Evolutionary conservation across 345 rosid genomes (phyloP).

Genomic region (Cardamine occulta): DNA sequence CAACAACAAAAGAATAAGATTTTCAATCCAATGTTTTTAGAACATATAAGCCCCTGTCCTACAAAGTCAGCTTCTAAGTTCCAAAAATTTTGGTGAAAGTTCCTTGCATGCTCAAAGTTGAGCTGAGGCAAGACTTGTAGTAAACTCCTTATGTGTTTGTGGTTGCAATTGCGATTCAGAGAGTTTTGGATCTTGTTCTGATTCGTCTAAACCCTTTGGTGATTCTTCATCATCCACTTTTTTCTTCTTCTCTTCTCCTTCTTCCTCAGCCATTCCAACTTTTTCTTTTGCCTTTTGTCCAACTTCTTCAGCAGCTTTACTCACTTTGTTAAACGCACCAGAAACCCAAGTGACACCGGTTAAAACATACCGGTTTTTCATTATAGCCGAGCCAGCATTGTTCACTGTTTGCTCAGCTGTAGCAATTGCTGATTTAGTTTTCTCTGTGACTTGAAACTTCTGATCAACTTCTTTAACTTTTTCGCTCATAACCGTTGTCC

Average conservation of each 20-base stretch:
- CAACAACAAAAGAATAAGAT: not conserved
- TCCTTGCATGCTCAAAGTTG: slow-evolving; percentile 16
- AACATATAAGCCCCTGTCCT: not conserved
- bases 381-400: slow-evolving; percentile 78
- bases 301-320: slow-evolving; percentile 90
- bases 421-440: slow-evolving; percentile 81
- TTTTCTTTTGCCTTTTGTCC: slow-evolving; percentile 91
- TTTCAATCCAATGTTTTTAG: not conserved
- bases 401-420: slow-evolving; percentile 78
- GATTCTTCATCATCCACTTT: slow-evolving; percentile 72
- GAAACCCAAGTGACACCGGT: slow-evolving; percentile 77
- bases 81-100: not conserved
- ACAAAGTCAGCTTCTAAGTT: not conserved
- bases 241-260: slow-evolving; percentile 69
- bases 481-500: slow-evolving; percentile 64
- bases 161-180: slow-evolving; percentile 4
- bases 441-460: slow-evolving; percentile 87
- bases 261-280: slow-evolving; percentile 52
- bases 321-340: slow-evolving; percentile 77
- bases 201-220: slow-evolving; percentile 50
- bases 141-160: not conserved
- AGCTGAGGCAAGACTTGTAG: not conserved
- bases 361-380: slow-evolving; percentile 77
- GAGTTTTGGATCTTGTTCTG: slow-evolving; percentile 29
- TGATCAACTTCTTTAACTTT: slow-evolving; percentile 89